Percentiles rank a stretch among this genome's conserved stretches.
These are phyloP conservation scores for Combretum micranthum DNA, from an alignment of 345 rosid species.

Conservation along the genomic window DNA sequence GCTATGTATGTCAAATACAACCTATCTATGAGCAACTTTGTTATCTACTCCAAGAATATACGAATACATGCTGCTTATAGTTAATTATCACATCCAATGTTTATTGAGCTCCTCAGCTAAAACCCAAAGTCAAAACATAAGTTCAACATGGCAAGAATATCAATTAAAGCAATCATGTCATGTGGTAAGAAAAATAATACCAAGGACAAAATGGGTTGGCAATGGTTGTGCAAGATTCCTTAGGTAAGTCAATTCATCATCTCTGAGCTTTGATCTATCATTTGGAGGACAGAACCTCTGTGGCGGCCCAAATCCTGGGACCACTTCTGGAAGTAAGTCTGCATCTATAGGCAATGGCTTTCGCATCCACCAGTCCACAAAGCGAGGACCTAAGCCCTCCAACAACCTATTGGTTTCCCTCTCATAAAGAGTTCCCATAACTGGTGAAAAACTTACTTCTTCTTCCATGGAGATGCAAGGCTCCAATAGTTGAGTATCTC, in stretches of 20 bases:
- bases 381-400: constrained; percentile 83
- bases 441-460: constrained; percentile 11
- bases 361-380: constrained; percentile 87
- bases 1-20: no score
- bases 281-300: constrained; percentile 56
- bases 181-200: constrained; percentile 25
- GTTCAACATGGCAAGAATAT: not conserved
- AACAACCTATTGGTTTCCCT: constrained; percentile 81
- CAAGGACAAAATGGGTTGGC: constrained; percentile 85
- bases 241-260: constrained; percentile 57
- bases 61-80: no score
- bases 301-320: constrained; percentile 63
- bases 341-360: constrained; percentile 89
- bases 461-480: constrained; percentile 12
- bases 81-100: no score
- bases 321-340: constrained; percentile 65
- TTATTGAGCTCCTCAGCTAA: no score
- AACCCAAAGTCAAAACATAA: not conserved
- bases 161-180: not conserved
- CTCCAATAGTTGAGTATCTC: constrained; percentile 14
- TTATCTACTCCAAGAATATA: no score
- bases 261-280: constrained; percentile 41
- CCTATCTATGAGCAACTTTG: no score
- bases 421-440: constrained; percentile 52
- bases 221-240: constrained; percentile 65